Conservation (phyloP, 371 early-diverging fungal genomes). For the Mucor lusitanicus region DNA sequence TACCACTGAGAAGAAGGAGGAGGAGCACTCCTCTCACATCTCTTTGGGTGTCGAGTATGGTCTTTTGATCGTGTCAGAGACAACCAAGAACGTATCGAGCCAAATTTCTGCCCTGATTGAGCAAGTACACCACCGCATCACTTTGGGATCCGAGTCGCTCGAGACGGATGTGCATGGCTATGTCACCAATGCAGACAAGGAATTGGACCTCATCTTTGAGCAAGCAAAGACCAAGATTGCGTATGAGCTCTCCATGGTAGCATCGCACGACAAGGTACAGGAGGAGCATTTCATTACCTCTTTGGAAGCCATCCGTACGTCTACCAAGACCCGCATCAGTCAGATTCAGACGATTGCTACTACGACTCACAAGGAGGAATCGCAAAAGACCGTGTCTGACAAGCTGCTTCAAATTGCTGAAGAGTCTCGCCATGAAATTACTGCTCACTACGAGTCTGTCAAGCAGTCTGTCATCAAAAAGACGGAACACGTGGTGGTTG, state of each 20-base stretch:
- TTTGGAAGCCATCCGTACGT: slow-evolving; percentile 19
- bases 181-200: slow-evolving; percentile 9
- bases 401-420: slow-evolving; percentile 27
- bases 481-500: slow-evolving; percentile 3
- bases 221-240: slow-evolving; percentile 28
- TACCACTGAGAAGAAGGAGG: not conserved
- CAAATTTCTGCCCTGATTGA: slow-evolving; percentile 22
- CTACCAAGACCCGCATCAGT: slow-evolving; percentile 20
- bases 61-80: slow-evolving; percentile 20
- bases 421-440: slow-evolving; percentile 26
- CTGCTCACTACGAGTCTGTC: slow-evolving; percentile 13
- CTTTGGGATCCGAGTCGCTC: slow-evolving; percentile 4
- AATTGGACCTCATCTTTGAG: slow-evolving; percentile 22
- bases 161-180: slow-evolving; percentile 17
- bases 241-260: slow-evolving; percentile 19
- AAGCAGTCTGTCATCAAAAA: slow-evolving; percentile 12
- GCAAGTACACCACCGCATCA: slow-evolving; percentile 16
- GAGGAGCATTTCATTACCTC: slow-evolving; percentile 24
- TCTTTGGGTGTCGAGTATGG: slow-evolving; percentile 28
- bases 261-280: slow-evolving; percentile 21
- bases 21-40: slow-evolving; percentile 5
- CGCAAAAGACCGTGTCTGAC: slow-evolving; percentile 10
- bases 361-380: slow-evolving; percentile 14
- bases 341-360: slow-evolving; percentile 18
- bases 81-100: slow-evolving; percentile 20